Conservation (phyloP, 2,329 filamentous ascomycete genomes). For the Apiospora arundinis region DNA sequence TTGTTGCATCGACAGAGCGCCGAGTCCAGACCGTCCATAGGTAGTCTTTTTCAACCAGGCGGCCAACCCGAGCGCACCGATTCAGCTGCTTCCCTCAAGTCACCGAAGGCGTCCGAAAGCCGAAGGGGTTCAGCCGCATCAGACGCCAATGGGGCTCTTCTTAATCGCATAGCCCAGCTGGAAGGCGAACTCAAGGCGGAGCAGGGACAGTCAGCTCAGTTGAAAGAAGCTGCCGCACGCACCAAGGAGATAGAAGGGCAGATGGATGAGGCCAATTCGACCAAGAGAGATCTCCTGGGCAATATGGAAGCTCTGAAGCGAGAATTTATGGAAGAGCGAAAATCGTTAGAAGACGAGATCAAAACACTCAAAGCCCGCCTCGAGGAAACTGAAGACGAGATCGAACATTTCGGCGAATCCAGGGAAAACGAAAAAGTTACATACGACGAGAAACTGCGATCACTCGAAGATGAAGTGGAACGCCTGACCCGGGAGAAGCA, state of each 20-base stretch:
- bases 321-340: conserved; percentile 86
- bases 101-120: conserved; percentile 49
- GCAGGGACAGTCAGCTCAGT: conserved; percentile 67
- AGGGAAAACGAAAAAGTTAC: conserved; percentile 80
- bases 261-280: conserved; percentile 86
- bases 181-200: conserved; percentile 81
- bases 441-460: conserved; percentile 71
- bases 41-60: conserved; percentile 60
- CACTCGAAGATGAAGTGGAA: conserved; percentile 75
- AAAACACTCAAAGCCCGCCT: conserved; percentile 76
- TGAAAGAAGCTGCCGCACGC: conserved; percentile 74
- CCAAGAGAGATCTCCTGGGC: conserved; percentile 90
- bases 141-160: conserved; percentile 53
- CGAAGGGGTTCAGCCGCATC: conserved; percentile 49
- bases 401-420: conserved; percentile 83
- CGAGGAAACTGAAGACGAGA: conserved; percentile 90
- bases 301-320: conserved; percentile 93
- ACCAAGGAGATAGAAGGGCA: conserved; percentile 67
- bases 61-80: conserved; percentile 57
- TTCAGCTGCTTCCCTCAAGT: conserved; percentile 55
- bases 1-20: conserved; percentile 84
- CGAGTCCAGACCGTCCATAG: conserved; percentile 58
- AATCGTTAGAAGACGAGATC: conserved; percentile 81
- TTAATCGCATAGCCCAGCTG: conserved; percentile 64
- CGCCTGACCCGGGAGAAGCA: conserved; percentile 62